A percentile compares a stretch with the other conserved stretches of the same genome.
Evolutionary conservation across 768 basidiomycete genomes (phyloP).

Genomic region (Clitopilus passeckerianus): DNA sequence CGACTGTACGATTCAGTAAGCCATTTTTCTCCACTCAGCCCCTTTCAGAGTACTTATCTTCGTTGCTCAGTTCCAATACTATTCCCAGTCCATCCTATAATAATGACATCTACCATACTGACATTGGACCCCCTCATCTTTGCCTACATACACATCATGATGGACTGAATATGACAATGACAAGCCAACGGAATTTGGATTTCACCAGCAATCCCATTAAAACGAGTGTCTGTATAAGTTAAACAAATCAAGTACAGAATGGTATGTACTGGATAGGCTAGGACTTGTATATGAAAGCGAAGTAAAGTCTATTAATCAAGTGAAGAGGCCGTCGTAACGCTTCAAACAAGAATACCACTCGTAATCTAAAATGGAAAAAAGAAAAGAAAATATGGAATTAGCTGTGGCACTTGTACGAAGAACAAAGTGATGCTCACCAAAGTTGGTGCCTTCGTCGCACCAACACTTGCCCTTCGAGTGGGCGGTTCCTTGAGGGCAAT

Average conservation of each 20-base stretch:
- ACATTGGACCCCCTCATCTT: background rate
- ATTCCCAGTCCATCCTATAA: conserved; percentile 83
- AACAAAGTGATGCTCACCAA: conserved; percentile 41
- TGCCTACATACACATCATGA: background rate
- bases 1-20: conserved; percentile 91
- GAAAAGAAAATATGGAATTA: conserved; percentile 2
- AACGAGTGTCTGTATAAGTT: background rate
- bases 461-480: conserved; percentile 82
- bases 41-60: background rate
- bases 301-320: conserved; percentile 5
- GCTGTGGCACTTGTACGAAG: background rate
- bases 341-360: conserved; percentile 89
- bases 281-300: conserved; percentile 2
- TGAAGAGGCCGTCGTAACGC: conserved; percentile 64
- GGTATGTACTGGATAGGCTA: conserved; percentile 4
- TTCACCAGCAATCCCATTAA: background rate
- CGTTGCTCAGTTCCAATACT: conserved; percentile 79
- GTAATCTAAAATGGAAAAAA: conserved; percentile 42
- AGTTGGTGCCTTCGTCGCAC: conserved; percentile 73
- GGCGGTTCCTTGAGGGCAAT: conserved; percentile 75
- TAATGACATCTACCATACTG: background rate
- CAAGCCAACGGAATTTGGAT: background rate
- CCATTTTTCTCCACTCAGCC: background rate
- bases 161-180: background rate
- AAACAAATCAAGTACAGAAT: background rate